phyloP scores from a whole-genome alignment of 139 green algal species.

The Marvania coccoides region DNA sequence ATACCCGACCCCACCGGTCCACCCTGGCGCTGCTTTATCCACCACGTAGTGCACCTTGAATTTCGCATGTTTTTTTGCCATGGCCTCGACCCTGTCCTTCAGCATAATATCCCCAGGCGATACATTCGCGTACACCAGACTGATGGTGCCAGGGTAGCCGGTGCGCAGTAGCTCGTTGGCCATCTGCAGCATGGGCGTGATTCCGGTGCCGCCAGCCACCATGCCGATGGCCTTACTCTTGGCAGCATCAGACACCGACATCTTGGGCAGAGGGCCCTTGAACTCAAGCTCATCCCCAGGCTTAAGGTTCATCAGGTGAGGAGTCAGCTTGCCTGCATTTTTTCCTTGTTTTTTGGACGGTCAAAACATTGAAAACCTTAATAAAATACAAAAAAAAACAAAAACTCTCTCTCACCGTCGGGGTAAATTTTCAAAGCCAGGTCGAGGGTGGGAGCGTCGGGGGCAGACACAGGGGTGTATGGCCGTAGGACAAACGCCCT shows the following conservation, averaged over 20 bases:
- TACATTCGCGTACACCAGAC: slow-evolving; percentile 59
- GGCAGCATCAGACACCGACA: slow-evolving; percentile 48
- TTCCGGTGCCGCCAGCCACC: slow-evolving; percentile 59
- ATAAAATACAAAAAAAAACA: not conserved
- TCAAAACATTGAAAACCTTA: not conserved
- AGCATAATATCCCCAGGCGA: slow-evolving; percentile 60
- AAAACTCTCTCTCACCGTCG: not conserved
- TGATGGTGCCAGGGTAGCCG: slow-evolving; percentile 41
- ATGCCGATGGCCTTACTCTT: slow-evolving; percentile 61
- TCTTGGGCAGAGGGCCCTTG: slow-evolving; percentile 63
- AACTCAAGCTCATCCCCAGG: slow-evolving; percentile 3
- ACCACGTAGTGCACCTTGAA: slow-evolving; percentile 62
- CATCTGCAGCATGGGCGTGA: slow-evolving; percentile 68
- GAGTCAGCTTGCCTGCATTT: slow-evolving; percentile 21
- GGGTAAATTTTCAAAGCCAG: slow-evolving; percentile 20
- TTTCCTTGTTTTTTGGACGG: not conserved
- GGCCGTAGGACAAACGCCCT: slow-evolving; percentile 50
- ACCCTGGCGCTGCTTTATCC: slow-evolving; percentile 32
- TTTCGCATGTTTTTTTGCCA: slow-evolving; percentile 40
- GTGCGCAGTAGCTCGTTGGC: slow-evolving; percentile 51
- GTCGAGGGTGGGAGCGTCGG: slow-evolving; percentile 39
- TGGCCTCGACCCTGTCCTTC: slow-evolving; percentile 43
- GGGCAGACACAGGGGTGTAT: slow-evolving; percentile 48
- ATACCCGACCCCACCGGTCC: slow-evolving; percentile 32
- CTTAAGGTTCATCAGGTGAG: slow-evolving; percentile 12